Percentiles rank a stretch among this genome's conserved stretches.
Evolutionary conservation across 139 green algal species (phyloP).

Genomic region (Asterochloris sp.): DNA sequence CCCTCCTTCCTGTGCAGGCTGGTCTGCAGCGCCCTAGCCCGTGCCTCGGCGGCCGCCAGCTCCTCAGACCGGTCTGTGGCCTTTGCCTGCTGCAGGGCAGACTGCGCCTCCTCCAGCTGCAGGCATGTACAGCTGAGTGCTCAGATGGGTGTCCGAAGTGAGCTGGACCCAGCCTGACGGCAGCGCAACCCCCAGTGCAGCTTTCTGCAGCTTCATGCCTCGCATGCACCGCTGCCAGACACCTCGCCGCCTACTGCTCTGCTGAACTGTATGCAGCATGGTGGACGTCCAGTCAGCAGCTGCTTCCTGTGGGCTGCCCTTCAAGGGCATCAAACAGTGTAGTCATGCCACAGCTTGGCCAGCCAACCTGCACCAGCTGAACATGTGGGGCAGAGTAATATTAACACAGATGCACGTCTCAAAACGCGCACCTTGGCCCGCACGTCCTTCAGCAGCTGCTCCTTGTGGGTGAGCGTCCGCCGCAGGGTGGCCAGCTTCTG

Average conservation of each 20-base stretch:
- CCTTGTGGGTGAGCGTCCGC: slow-evolving; percentile 1
- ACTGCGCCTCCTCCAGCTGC: slow-evolving; percentile 29
- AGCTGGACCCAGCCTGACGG: too few species aligned
- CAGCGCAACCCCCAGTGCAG: too few species aligned
- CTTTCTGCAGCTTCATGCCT: too few species aligned
- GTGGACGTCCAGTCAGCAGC: too few species aligned
- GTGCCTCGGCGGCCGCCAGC: slow-evolving; percentile 29
- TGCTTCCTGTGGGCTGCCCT: too few species aligned
- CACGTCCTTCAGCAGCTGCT: slow-evolving; percentile 17
- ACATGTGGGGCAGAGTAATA: neutral
- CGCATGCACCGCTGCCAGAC: too few species aligned
- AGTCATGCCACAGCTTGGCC: neutral
- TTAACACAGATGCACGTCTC: neutral
- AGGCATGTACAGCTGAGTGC: neutral
- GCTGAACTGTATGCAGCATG: too few species aligned
- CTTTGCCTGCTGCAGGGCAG: slow-evolving; percentile 8
- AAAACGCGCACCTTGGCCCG: neutral
- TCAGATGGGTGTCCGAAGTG: neutral
- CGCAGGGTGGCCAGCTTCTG: slow-evolving; percentile 2
- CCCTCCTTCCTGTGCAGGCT: slow-evolving; percentile 44
- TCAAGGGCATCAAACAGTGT: too few species aligned
- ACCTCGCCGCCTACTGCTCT: too few species aligned
- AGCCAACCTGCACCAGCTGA: neutral
- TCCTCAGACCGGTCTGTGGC: slow-evolving; percentile 4
- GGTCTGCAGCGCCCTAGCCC: slow-evolving; percentile 30